Evolutionary conservation across 1,284 basidiomycete species (phyloP).

Genomic region (Puccinia novopanici): DNA sequence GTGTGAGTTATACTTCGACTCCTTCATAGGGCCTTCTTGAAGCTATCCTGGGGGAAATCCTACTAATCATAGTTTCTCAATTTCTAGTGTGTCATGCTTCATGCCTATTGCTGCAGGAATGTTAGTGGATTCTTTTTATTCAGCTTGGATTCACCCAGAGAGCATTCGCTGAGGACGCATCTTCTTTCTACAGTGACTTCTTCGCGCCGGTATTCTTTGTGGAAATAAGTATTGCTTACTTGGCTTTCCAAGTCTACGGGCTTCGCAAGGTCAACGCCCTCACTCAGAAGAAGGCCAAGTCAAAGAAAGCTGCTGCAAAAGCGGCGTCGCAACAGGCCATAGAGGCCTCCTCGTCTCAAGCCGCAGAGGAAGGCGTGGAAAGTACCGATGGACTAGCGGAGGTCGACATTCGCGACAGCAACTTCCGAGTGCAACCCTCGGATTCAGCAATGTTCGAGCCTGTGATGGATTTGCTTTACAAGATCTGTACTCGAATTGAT

Average conservation of each 20-base stretch:
- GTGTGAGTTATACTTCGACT: not conserved
- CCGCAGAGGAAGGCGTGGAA: not conserved
- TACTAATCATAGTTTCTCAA: not conserved
- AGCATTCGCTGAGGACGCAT: not conserved
- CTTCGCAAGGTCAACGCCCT: constrained; percentile 37
- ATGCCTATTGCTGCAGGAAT: constrained; percentile 47
- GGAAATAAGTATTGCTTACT: constrained; percentile 46
- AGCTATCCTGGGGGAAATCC: not conserved
- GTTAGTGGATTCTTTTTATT: constrained; percentile 1
- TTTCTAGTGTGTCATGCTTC: constrained; percentile 8
- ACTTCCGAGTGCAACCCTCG: not conserved
- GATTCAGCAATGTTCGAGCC: constrained; percentile 17
- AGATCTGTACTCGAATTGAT: constrained; percentile 44
- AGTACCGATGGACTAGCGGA: not conserved
- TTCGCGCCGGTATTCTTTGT: constrained; percentile 49
- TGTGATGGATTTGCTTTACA: constrained; percentile 35
- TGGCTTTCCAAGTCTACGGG: constrained; percentile 48
- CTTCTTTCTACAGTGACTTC: constrained; percentile 24
- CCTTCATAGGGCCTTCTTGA: no score
- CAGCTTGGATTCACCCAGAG: not conserved
- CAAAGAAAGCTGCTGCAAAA: not conserved
- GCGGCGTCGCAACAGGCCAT: not conserved
- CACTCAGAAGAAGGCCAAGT: not conserved
- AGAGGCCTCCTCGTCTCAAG: not conserved
- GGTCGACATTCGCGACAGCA: not conserved